Evolutionary conservation across 805 yeast genomes (phyloP), one percentile per base, ranked within the genome.

Genomic region (Pichia cabralensis): DNA sequence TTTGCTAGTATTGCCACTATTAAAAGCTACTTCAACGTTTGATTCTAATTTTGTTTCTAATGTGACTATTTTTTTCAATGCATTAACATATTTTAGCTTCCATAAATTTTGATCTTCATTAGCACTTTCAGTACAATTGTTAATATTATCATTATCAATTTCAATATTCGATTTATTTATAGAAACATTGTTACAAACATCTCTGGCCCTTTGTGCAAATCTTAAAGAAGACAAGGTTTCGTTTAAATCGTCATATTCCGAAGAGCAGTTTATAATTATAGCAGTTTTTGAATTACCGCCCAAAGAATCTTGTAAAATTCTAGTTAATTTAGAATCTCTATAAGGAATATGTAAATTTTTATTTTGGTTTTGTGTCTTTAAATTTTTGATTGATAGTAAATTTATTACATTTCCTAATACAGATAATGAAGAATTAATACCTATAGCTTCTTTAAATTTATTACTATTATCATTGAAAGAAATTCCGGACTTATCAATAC

Each of bases 201-300:
- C 62, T 56, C 78, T 80, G 7, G 89, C 85, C 15, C 92, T 60
- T 1, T 72, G 62, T 1, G 92, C 94, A 52, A 84, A 81, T 30
- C 89, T 58, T 37, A 85, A 56, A 0, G 88, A 76, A 5, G 85
- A 75, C 6, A 81, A 39, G 0, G 94, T 80, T 47, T 82, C 92
- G 13, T 58, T 52, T 33, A 66, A 74, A 45, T 82, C 72, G 22
- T 55, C 50, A 3, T 60, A 48, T 0, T 79, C 63, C 0, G 84
- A 80, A 0, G 92, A 80, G 42, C 92, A 80, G 43, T 78, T 79
- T 26, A 83, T 66, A 13, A 85, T 71, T 31, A 84, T 60, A 3
- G 81, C 69, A 0, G 94, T 85, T 33, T 85, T 63, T 3, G 88
- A 75, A 52, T 84, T 83, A 1, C 94, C 94, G 6, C 94, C 92